phyloP scores from a whole-genome alignment of 2,329 filamentous ascomycete species.

The Tolypocladium tropicale region DNA sequence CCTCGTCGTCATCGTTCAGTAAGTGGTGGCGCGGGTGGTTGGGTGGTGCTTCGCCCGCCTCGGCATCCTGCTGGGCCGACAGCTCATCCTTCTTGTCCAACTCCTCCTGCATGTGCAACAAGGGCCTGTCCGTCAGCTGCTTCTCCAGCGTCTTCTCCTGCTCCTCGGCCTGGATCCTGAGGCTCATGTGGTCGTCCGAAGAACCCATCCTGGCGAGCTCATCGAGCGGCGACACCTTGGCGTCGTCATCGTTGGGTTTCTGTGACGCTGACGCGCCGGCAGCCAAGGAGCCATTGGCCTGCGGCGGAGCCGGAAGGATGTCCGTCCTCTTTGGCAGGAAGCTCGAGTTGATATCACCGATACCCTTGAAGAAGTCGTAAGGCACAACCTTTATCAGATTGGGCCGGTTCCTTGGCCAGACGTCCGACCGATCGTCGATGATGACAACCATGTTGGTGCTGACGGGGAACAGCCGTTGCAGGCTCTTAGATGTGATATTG shows the following conservation, averaged over 20 bases:
- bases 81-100: slow-evolving; percentile 66
- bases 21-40: slow-evolving; percentile 56
- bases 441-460: slow-evolving; percentile 99
- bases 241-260: slow-evolving; percentile 43
- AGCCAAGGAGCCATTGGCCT: slow-evolving; percentile 12
- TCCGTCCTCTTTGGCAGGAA: slow-evolving; percentile 75
- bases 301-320: slow-evolving; percentile 25
- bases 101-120: slow-evolving; percentile 86
- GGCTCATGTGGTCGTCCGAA: slow-evolving; percentile 53
- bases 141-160: slow-evolving; percentile 82
- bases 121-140: slow-evolving; percentile 77
- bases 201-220: slow-evolving; percentile 68
- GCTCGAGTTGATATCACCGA: slow-evolving; percentile 97
- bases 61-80: slow-evolving; percentile 14
- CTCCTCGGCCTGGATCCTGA: slow-evolving; percentile 70
- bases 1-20: slow-evolving; percentile 78
- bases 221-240: slow-evolving; percentile 46
- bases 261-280: slow-evolving; percentile 27
- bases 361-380: slow-evolving; percentile 96
- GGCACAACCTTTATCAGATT: slow-evolving; percentile 92
- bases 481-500: slow-evolving; percentile 79
- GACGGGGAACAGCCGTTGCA: slow-evolving; percentile 86
- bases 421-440: slow-evolving; percentile 92
- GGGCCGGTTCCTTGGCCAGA: slow-evolving; percentile 82
- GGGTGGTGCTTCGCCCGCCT: slow-evolving; percentile 15